A percentile compares a stretch with the other conserved stretches of the same genome.
Evolutionary conservation across 2,329 filamentous ascomycete species (phyloP).

Genomic region (Cryphonectria japonica): DNA sequence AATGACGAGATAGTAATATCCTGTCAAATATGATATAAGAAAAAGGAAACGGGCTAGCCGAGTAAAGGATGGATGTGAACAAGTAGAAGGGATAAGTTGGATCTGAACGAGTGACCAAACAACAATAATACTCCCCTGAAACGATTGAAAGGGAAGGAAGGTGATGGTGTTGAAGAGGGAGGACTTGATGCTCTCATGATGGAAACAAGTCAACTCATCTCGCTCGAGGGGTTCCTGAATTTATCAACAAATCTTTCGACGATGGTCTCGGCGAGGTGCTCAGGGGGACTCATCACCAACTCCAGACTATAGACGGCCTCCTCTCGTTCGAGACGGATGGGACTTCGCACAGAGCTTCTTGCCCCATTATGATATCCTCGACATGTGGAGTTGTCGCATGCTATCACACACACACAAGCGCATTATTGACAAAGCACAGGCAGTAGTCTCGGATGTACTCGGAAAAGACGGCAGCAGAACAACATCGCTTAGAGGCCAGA

Average conservation of each 20-base stretch:
- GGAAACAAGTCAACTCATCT: background rate
- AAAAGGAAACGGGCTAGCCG: background rate
- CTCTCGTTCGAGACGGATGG: background rate
- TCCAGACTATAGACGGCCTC: background rate
- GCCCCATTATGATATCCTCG: background rate
- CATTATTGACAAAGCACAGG: background rate
- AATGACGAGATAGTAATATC: background rate
- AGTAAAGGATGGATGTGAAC: background rate
- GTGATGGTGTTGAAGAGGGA: background rate
- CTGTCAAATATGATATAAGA: background rate
- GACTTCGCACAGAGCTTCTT: slow-evolving; percentile 12
- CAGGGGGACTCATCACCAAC: background rate
- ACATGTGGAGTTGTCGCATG: slow-evolving; percentile 1
- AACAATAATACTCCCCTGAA: background rate
- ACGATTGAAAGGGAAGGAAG: background rate
- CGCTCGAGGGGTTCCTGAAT: background rate
- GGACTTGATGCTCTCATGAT: background rate
- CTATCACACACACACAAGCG: background rate
- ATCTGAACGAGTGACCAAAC: background rate
- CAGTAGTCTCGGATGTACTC: slow-evolving; percentile 4
- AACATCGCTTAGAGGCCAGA: no score
- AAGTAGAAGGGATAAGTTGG: background rate
- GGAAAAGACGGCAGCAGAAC: background rate
- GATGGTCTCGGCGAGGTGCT: background rate
- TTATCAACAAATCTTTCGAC: background rate